Conservation (phyloP, 495 filamentous ascomycete genomes). For the Trichoderma parareesei region DNA sequence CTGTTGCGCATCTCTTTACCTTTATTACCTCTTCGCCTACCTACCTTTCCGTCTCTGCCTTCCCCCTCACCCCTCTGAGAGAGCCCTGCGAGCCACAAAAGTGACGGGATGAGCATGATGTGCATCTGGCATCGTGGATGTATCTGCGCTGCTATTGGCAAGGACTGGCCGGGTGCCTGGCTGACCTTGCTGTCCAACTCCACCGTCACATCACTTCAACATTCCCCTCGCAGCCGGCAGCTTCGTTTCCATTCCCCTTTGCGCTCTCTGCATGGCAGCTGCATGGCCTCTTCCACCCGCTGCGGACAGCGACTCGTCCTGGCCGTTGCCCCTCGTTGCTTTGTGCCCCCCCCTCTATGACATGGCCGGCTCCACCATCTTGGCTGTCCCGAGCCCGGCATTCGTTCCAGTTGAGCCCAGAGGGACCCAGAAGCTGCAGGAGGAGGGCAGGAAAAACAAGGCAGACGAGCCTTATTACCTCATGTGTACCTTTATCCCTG, state of each 20-base stretch:
- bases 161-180: conserved; percentile 1
- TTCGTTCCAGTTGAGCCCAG: neutral
- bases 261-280: neutral
- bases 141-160: neutral
- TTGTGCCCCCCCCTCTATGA: neutral
- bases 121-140: neutral
- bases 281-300: neutral
- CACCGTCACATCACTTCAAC: neutral
- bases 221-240: neutral
- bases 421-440: too few species aligned
- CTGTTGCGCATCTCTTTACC: neutral
- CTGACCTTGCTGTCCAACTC: conserved; percentile 2
- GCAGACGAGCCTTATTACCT: neutral
- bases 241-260: neutral
- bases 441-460: neutral
- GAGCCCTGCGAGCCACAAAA: neutral
- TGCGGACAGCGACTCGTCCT: neutral
- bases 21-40: too few species aligned
- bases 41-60: neutral
- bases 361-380: conserved; percentile 2
- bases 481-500: too few species aligned
- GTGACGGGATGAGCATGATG: neutral
- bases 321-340: neutral
- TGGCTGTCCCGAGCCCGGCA: neutral
- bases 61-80: neutral